Evolutionary conservation across 1,139 yeast genomes (phyloP), one percentile per base, ranked within the genome.

Genomic region (Taphrina sp.): DNA sequence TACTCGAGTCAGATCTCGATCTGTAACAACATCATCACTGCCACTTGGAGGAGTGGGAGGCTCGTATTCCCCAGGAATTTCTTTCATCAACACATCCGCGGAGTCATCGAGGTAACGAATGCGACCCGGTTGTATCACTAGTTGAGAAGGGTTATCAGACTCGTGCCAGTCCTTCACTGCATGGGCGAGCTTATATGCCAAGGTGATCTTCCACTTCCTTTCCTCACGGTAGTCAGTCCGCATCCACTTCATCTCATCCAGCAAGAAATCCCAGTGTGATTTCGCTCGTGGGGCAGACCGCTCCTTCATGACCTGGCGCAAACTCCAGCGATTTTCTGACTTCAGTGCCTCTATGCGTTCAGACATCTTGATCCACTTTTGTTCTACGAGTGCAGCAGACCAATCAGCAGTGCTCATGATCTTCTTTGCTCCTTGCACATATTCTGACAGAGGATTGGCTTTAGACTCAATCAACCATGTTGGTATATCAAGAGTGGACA

Each of bases 321-420:
- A 73, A 24, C 96, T 85, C 98, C 98, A 94, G 64, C 85, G 82
- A 3, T 88, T 87, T 58, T 84, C 83, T 54, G 95, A 75, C 66
- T 89, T 87, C 60, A 94, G 74, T 67, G 90, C 97, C 66, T 92
- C 98, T 45, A 94, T 90, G 58, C 97, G 78, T 2, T 95, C 86
- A 64, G 88, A 86, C 14, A 88, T 80, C n/a, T 89, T 96, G 0
- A 95, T 88, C 7, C 92, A 81, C 66, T 90, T 86, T 5, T 96
- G 95, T 67, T 92, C 99, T n/a, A 88, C 77, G 26, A 90, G 72
- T 0, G 95, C 88, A 64, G 85, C 78, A 65, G 88, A 95, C 70
- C 81, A 92, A 59, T 86, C 80, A 49, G 86, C 94, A 0, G 97
- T 86, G 55, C 88, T 81, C 46, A 92, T 73, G 0, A 86, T 83